A percentile compares a stretch with the other conserved stretches of the same genome.
Evolutionary conservation across 139 green algal genomes (phyloP).

Genomic region (Choricystis sp.): DNA sequence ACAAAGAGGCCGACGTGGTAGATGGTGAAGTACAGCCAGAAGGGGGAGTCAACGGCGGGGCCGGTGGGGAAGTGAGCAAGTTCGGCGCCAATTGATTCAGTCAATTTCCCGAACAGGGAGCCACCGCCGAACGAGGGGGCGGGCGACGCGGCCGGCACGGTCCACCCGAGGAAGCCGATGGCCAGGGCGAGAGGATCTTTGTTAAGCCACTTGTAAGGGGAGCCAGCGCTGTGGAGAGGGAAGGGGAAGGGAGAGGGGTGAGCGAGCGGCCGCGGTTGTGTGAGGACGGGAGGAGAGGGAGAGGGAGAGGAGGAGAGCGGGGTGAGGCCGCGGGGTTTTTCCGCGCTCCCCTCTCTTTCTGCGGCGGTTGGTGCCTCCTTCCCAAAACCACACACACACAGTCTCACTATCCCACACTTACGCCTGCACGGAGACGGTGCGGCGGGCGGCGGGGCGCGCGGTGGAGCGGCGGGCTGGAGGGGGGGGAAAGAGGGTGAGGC

Average conservation of each 20-base stretch:
- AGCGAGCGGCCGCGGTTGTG: neutral
- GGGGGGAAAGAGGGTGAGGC: neutral
- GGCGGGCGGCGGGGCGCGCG: too few relatives aligned
- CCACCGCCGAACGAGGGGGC: conserved; percentile 39
- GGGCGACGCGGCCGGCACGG: conserved; percentile 44
- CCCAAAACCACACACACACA: too few relatives aligned
- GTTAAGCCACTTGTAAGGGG: conserved; percentile 19
- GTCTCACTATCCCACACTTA: too few relatives aligned
- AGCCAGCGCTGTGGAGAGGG: neutral
- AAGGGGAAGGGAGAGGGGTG: neutral
- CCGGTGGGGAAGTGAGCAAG: conserved; percentile 64
- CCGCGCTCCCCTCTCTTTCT: neutral
- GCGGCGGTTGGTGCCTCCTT: too few relatives aligned
- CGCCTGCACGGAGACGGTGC: neutral
- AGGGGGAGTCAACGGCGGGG: conserved; percentile 46
- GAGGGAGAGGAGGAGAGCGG: too few relatives aligned
- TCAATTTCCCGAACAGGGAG: conserved; percentile 62
- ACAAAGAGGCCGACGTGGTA: neutral
- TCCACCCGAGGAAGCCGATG: conserved; percentile 47
- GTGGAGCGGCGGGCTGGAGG: too few relatives aligned
- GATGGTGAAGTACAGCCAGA: conserved; percentile 27
- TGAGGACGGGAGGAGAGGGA: too few relatives aligned
- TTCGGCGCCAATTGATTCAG: conserved; percentile 38
- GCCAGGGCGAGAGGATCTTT: conserved; percentile 30
- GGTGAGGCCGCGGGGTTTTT: neutral